Base-by-base conservation (phyloP, 768 basidiomycete genomes). In the Dentipellis fragilis region DNA sequence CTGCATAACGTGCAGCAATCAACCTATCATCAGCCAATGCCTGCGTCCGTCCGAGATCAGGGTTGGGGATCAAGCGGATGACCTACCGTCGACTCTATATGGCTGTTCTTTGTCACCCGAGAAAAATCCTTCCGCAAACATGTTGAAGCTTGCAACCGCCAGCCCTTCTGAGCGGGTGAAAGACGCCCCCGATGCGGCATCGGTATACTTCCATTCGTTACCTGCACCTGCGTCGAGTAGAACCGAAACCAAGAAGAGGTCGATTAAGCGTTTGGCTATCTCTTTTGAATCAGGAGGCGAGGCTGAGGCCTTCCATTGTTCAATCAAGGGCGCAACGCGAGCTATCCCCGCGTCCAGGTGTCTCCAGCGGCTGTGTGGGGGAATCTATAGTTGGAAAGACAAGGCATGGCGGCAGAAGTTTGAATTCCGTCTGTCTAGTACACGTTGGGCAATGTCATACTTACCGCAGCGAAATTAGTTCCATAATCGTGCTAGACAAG, bases 221-320 rank as follows among this genome's bases (percentile, higher is more conserved):
- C 94, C 95, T 0, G 94, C 95, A 1, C 94, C 94, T 0, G 94
- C 95, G 63, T 98, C 95, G 37, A 99, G 81, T 12, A 98, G 77
- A 8, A 98, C 95, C 10, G 92, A 93, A 34, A 91, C 87, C 54
- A 84, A 71, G 72, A 93, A 94, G 40, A 96, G 80, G 70, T 98
- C 95, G 66, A 98, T 76, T 36, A 92, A 75, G 1, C 92, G 79
- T 56, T 83, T 81, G 52, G 83, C 78, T 45, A 79, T 77, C 63
- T 93, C 85, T 53, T 74, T 79, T 1, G 65, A 57, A 62, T 80
- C 76, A 5, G 79, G 72, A 3, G 75, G 67, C 51, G 69, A 65
- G 1, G 72, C 55, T 0, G 70, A 66, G 0, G 71, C 58, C 0
- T 72, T 68, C 89, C 89, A 91, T 42, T 74, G 69, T 0, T 67